Percentiles rank a stretch among this genome's conserved stretches.
phyloP scores from a whole-genome alignment of 176 grass and related monocot species.

The Juncus inflexus region DNA sequence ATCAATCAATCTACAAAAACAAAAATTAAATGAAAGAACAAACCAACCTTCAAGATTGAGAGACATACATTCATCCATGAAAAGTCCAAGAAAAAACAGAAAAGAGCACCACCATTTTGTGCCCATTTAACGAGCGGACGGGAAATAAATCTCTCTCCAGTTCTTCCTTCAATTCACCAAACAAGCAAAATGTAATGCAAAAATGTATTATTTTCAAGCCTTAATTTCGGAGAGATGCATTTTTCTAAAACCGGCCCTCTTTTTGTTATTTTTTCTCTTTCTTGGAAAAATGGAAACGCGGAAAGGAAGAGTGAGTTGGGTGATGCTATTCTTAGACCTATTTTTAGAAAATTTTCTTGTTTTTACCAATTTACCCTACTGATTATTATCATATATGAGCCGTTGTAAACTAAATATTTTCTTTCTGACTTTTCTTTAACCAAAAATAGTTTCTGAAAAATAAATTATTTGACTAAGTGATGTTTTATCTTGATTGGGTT shows the following conservation, averaged over 20 bases:
- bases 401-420: too few relatives aligned
- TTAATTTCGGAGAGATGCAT: conserved; percentile 21
- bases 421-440: too few relatives aligned
- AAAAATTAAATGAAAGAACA: background rate
- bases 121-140: conserved; percentile 23
- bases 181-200: conserved; percentile 10
- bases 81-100: conserved; percentile 16
- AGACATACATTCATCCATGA: conserved; percentile 19
- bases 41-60: conserved; percentile 26
- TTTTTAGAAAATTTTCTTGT: too few relatives aligned
- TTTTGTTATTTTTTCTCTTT: background rate
- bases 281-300: conserved; percentile 21
- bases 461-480: too few relatives aligned
- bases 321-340: too few relatives aligned
- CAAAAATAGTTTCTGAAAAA: too few relatives aligned
- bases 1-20: background rate
- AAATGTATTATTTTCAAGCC: conserved; percentile 3
- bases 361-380: too few relatives aligned
- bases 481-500: too few relatives aligned
- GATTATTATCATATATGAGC: too few relatives aligned
- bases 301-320: conserved; percentile 25
- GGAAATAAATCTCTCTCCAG: conserved; percentile 17
- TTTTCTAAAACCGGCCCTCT: background rate
- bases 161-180: conserved; percentile 12
- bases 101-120: conserved; percentile 16